Evolutionary conservation across 2,329 filamentous ascomycete genomes (phyloP), one percentile per base, ranked within the genome.

Genomic region (Colletotrichum sp.): DNA sequence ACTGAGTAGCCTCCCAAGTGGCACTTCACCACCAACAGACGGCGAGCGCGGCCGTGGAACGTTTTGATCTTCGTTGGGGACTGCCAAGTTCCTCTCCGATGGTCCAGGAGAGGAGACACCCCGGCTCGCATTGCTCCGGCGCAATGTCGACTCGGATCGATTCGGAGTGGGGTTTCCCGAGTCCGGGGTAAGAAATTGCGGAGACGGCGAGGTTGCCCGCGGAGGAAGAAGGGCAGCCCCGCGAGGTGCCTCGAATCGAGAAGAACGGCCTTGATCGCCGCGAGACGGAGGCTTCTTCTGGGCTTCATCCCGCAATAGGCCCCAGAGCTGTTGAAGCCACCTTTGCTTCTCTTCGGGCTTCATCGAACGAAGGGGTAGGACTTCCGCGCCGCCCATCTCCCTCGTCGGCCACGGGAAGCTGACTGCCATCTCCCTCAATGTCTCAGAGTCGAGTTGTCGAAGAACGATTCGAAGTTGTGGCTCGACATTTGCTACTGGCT

Each of bases 341-440:
- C 79, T 81, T 72, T 84, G 82, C 78, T 84, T 83, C 77, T 84
- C 83, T 69, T 84, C 82, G 5, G 82, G 79, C 71, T 83, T 82
- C 81, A 83, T 84, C 24, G 83, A 84, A 4, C 83, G 82, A 57
- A 82, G 79, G 39, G 84, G 83, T 3, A 84, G 65, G 9, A 85
- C 82, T 71, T 85, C 83, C 4, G 81, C 82, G 8, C 82, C 83
- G 8, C 79, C 81, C 82, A 85, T 84, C 55, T 84, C 82, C 8
- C 82, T 77, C 2, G 82, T 84, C 0, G 83, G 83, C 83, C 83
- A 85, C 18, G 83, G 84, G 69, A 84, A 84, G 69, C 81, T 83
- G 44, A 84, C 82, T 1, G 83, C 83, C 83, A 85, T 85, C 65
- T 85, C 81, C 0, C 81, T 79, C 9, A 85, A 79, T 0, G 83